Evolutionary conservation across 148 eudicot species (phyloP).

Genomic region (Suaeda aralocaspica): DNA sequence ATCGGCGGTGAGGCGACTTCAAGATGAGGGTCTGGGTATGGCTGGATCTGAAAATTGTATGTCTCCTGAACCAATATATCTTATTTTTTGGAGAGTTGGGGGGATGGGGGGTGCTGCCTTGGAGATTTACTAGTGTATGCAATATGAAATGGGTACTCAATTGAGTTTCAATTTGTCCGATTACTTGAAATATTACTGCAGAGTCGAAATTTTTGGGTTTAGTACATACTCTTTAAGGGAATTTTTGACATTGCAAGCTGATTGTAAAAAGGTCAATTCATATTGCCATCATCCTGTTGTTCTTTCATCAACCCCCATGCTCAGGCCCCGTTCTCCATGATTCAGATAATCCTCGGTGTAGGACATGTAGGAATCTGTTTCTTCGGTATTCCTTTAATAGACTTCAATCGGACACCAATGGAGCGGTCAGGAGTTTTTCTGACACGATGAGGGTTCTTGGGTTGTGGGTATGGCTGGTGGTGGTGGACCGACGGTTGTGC

Average conservation of each 20-base stretch:
- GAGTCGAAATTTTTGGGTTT: background rate
- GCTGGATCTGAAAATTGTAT: too few relatives aligned
- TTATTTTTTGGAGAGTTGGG: too few relatives aligned
- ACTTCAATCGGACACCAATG: too few relatives aligned
- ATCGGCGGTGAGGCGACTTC: too few relatives aligned
- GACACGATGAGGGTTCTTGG: too few relatives aligned
- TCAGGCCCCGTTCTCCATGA: background rate
- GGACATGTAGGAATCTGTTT: background rate
- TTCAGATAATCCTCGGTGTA: background rate
- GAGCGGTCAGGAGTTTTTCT: too few relatives aligned
- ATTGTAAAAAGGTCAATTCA: background rate
- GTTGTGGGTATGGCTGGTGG: too few relatives aligned
- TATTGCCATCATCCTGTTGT: background rate
- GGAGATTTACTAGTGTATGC: background rate
- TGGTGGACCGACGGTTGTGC: too few relatives aligned
- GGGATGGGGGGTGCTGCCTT: too few relatives aligned
- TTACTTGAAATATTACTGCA: background rate
- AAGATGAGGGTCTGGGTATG: too few relatives aligned
- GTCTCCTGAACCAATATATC: too few relatives aligned
- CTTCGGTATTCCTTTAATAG: background rate
- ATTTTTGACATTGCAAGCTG: background rate
- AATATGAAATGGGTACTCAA: background rate
- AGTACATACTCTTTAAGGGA: background rate
- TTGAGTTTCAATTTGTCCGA: background rate
- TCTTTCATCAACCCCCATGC: background rate